Base-by-base conservation (phyloP, 2,329 filamentous ascomycete genomes). In the Lachnellula suecica region DNA sequence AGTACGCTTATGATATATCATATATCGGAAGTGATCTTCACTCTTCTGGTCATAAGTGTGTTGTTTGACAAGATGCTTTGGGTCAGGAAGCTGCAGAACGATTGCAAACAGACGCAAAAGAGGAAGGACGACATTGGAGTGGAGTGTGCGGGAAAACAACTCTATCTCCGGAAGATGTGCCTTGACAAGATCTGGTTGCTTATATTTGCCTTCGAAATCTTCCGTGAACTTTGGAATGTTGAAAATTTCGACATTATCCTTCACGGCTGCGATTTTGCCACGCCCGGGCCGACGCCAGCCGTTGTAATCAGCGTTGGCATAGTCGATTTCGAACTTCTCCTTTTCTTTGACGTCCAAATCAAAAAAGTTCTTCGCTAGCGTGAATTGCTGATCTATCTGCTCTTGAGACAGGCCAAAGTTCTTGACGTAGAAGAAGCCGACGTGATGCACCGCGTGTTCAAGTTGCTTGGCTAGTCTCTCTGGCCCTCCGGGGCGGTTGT, bases 1-100 rank as follows among this genome's bases (percentile, higher is more conserved):
- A 0, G 70, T 73, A 31, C 80, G 77, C 0, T 74, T 73, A 8
- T 73, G 72, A 54, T 84, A 84, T 44, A 78, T 72, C 80, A 85
- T 85, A 64, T 84, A 85, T 2, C 83, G 75, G n/a, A 85, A 71
- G 52, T 85, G 81, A 22, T 81, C 79, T 54, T 85, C 81, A 17
- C 78, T 75, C 24, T 78, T 74, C n/a, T 75, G 71, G 2, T 83
- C 74, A 64, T 84, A 87, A 15, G 71, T 72, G 63, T 87, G 83
- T 7, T 79, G 70, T 17, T 74, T 71, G 56, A 80, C 72, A 29
- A 86, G 71, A 51, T 78, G 74, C 2, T 83, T 75, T 61, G 86
- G 82, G 31, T 81, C 75, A 0, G 81, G 79, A 0, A 87, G 70
- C 59, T 87, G 75, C 0, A 87, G 73, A 0, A 85, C 72, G 31